These are phyloP conservation scores for Ogataea saltuana DNA, from an alignment of 805 yeast species.

Conservation along the genomic window DNA sequence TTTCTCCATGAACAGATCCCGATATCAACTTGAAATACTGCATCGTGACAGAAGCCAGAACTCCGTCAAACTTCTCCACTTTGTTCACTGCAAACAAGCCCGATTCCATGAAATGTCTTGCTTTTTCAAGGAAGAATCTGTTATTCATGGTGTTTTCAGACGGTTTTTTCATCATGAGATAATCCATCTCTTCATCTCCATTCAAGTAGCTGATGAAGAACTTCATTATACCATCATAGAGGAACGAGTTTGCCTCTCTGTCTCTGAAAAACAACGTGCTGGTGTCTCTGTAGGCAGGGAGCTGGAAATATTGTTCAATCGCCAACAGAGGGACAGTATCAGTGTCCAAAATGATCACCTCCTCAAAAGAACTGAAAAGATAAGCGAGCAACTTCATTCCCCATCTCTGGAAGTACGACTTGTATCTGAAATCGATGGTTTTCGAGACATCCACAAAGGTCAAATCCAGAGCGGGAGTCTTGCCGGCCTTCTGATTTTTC, in stretches of 20 bases:
- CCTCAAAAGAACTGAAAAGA: conserved; percentile 58
- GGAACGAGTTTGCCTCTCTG: conserved; percentile 40
- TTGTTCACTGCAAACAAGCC: conserved; percentile 51
- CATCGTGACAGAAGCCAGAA: conserved; percentile 43
- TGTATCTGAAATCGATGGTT: conserved; percentile 28
- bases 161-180: conserved; percentile 39
- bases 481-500: conserved; percentile 22
- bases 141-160: conserved; percentile 38
- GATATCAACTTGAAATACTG: conserved; percentile 46
- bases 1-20: conserved; percentile 72
- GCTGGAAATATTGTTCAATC: conserved; percentile 38
- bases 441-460: conserved; percentile 37
- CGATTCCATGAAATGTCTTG: conserved; percentile 49
- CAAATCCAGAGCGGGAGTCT: conserved; percentile 30
- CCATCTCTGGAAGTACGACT: conserved; percentile 29
- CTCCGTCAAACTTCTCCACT: conserved; percentile 48
- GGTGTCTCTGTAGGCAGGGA: conserved; percentile 37
- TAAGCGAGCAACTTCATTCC: conserved; percentile 55
- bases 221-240: conserved; percentile 42
- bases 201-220: conserved; percentile 52
- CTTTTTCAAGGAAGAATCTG: conserved; percentile 44
- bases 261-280: conserved; percentile 53
- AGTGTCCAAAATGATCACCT: conserved; percentile 54
- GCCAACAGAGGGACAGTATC: conserved; percentile 46
- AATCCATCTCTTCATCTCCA: conserved; percentile 40